A percentile compares a stretch with the other conserved stretches of the same genome.
phyloP scores from a whole-genome alignment of 2,329 filamentous ascomycete genomes.

The Myrmaecium sp. region DNA sequence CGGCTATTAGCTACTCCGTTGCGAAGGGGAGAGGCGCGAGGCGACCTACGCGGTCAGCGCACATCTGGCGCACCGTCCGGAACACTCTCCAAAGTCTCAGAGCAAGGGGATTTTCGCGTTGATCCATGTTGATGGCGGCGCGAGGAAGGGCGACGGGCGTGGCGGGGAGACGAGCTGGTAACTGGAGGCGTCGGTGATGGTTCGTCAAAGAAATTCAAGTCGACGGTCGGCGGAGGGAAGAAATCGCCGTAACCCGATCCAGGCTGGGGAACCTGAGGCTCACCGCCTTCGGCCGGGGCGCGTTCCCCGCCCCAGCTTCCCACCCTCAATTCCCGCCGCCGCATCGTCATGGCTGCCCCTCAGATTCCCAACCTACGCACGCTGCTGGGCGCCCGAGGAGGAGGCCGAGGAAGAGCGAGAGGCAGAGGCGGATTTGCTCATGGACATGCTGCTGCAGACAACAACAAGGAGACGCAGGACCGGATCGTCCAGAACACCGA shows the following conservation, averaged over 20 bases:
- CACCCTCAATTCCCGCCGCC: not conserved
- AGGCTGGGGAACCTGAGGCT: constrained; percentile 3
- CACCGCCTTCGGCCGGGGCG: constrained; percentile 14
- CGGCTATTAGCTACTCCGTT: constrained; percentile 9
- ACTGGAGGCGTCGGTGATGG: constrained; percentile 1
- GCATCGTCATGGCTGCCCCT: constrained; percentile 46
- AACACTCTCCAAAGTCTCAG: constrained; percentile 80
- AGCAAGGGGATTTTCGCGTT: constrained; percentile 24
- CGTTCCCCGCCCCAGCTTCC: constrained; percentile 1
- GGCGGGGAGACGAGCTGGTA: not conserved
- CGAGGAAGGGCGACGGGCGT: constrained; percentile 1
- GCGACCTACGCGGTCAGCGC: constrained; percentile 60
- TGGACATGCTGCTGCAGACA: constrained; percentile 9
- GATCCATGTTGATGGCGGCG: constrained; percentile 8
- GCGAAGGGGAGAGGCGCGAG: constrained; percentile 6
- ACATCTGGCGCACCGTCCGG: constrained; percentile 90
- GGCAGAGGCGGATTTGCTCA: constrained; percentile 21
- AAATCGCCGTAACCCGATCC: constrained; percentile 7
- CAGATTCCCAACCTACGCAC: constrained; percentile 65
- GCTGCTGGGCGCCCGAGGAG: constrained; percentile 34
- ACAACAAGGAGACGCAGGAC: constrained; percentile 38
- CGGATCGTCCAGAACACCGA: constrained; percentile 75
- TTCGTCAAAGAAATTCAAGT: too few relatives aligned
- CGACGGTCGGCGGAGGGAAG: constrained; percentile 2
- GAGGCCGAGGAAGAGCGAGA: constrained; percentile 30